Base-by-base conservation (phyloP, 768 basidiomycete species). In the Dentipellis sp. region DNA sequence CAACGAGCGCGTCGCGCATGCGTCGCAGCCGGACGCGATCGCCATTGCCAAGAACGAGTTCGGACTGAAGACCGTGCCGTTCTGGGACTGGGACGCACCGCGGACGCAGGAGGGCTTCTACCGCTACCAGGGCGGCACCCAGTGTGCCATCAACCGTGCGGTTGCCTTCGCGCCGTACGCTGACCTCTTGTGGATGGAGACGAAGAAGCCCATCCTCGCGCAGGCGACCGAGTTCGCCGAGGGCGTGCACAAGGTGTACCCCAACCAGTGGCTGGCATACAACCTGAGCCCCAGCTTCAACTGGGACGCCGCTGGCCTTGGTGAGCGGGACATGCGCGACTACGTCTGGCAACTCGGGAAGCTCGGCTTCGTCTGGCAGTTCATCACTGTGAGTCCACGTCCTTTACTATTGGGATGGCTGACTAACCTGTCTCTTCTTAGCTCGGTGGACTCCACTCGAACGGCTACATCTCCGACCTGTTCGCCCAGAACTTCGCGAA, bases 331-430 rank as follows among this genome's bases (percentile, higher is more conserved):
- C 62, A 98, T 92, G 92, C 78, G 90, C 69, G 72, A 78, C 39
- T 98, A 81, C 68, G 81, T 97, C 38, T 95, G 94, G 95, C 80
- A 91, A 65, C 77, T 99, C 22, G 95, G 91, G 49, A 94, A 88
- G 75, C 82, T 97, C 49, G 94, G 94, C 37, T 98, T 97, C 71
- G 86, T 94, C 63, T 98, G 94, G 94, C 94, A 98, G 71, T 98
- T 99, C 76, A 97, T 97, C 71, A 97, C 94, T 63, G 91, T 94
- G 52, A 64, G 88, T 68, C 21, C n/a, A 19, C 38, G 48, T 8
- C 23, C 8, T 39, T 11, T n/a, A 8, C 42, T 9, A 45, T 0
- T 45, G n/a, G 14, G 11, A 39, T 17, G n/a, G 3, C 4, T 53
- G 42, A 14, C 3, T 56, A 11, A 45, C 23, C 17, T 56, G 3